Evolutionary conservation across 345 rosid genomes (phyloP).

Genomic region (Eucalyptus erythrocorys): DNA sequence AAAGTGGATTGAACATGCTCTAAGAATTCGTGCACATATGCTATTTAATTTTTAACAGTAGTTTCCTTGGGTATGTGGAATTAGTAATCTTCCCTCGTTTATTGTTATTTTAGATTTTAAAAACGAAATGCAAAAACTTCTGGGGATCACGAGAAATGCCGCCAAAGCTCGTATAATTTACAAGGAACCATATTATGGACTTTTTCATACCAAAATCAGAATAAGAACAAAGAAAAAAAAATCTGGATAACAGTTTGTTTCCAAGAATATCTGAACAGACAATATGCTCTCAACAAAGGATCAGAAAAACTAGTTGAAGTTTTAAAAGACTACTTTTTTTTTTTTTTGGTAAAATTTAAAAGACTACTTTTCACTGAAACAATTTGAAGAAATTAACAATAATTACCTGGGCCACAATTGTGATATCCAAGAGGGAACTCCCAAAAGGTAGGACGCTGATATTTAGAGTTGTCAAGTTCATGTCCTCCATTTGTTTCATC

Average conservation of each 20-base stretch:
- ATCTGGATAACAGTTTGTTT: not conserved
- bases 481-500: constrained; percentile 32
- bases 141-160: not conserved
- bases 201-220: not conserved
- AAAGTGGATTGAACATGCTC: not conserved
- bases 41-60: not conserved
- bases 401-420: constrained; percentile 51
- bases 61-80: not conserved
- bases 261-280: not conserved
- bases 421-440: constrained; percentile 44
- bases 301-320: not conserved
- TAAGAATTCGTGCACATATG: not conserved
- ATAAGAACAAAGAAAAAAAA: too few species aligned
- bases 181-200: not conserved
- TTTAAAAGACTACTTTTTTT: not conserved
- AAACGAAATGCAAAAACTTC: not conserved
- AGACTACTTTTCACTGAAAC: not conserved
- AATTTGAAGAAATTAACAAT: not conserved
- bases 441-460: constrained; percentile 57
- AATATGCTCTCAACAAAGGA: not conserved
- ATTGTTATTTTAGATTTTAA: not conserved
- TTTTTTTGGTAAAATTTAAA: too few species aligned
- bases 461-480: constrained; percentile 34
- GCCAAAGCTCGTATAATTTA: not conserved
- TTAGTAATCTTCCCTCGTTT: not conserved